Percentiles rank a stretch among this genome's conserved stretches.
These are phyloP conservation scores for Hypoxylon sp. DNA, from an alignment of 2,329 filamentous ascomycete genomes.

Conservation along the genomic window DNA sequence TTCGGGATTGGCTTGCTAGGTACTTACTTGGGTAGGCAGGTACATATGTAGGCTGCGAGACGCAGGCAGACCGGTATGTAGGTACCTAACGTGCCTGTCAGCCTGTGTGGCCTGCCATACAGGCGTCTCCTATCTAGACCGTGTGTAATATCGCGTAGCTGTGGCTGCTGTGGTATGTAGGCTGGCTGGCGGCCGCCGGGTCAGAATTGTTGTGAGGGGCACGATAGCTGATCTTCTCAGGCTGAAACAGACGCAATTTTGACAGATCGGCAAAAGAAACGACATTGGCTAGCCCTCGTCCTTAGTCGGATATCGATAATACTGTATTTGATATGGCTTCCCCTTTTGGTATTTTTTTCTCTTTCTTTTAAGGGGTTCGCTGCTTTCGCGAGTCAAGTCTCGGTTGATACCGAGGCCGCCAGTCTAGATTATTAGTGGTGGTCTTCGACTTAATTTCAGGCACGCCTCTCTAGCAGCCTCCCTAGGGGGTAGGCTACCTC, in stretches of 20 bases:
- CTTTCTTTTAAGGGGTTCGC: not conserved
- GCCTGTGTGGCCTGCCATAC: too few species aligned
- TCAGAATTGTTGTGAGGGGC: too few species aligned
- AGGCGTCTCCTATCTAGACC: not conserved
- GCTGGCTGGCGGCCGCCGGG: too few species aligned
- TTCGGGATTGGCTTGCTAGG: constrained; percentile 18
- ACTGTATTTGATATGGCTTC: not conserved
- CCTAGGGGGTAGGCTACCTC: too few species aligned
- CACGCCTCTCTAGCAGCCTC: too few species aligned
- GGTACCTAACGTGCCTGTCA: too few species aligned
- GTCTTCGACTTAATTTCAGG: not conserved
- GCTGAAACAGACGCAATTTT: constrained; percentile 30
- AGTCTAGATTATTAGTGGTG: not conserved
- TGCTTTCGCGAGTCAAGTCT: not conserved
- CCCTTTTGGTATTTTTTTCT: not conserved
- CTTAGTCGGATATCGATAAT: constrained; percentile 8
- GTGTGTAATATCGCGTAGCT: too few species aligned
- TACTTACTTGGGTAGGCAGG: constrained; percentile 11
- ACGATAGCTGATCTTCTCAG: constrained; percentile 26
- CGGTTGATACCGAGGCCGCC: not conserved
- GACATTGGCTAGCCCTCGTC: not conserved
- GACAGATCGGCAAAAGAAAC: constrained; percentile 22
- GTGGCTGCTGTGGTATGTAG: too few species aligned
- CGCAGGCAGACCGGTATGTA: too few species aligned
- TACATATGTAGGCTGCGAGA: too few species aligned